Percentiles rank a stretch among this genome's conserved stretches.
phyloP scores from a whole-genome alignment of 164 flowering plant genomes.

The Tetrastigma voinierianum region DNA sequence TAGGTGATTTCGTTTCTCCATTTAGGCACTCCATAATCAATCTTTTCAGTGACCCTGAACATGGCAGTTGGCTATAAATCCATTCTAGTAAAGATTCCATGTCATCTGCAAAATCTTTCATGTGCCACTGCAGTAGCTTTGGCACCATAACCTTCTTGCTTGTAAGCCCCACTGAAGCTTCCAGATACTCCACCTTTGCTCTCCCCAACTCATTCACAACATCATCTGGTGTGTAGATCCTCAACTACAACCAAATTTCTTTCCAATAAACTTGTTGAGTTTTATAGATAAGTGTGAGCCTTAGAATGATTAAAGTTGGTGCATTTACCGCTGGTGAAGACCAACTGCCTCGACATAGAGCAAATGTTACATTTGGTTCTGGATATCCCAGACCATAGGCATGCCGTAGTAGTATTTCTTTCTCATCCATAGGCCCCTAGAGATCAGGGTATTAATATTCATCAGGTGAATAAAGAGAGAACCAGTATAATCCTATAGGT shows the following conservation, averaged over 20 bases:
- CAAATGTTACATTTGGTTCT: constrained; percentile 88
- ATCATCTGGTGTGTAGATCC: constrained; percentile 73
- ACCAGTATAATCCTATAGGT: background rate
- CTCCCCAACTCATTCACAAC: constrained; percentile 69
- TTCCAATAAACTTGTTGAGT: background rate
- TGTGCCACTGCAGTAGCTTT: constrained; percentile 89
- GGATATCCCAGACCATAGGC: constrained; percentile 84
- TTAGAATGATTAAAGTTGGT: no score
- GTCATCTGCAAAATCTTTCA: constrained; percentile 85
- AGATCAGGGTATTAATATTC: background rate
- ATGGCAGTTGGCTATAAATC: constrained; percentile 90
- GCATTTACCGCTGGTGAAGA: constrained; percentile 93
- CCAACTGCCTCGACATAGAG: constrained; percentile 92
- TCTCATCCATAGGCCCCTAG: constrained; percentile 57
- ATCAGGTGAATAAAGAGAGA: constrained; percentile 1
- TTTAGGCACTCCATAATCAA: constrained; percentile 70
- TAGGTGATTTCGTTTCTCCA: constrained; percentile 41
- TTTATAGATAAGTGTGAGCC: no score
- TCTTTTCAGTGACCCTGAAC: constrained; percentile 53
- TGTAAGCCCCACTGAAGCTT: constrained; percentile 77
- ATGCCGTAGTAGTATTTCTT: constrained; percentile 63
- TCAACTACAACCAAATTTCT: constrained; percentile 47
- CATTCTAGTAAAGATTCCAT: constrained; percentile 83
- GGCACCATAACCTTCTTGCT: constrained; percentile 78
- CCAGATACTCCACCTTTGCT: constrained; percentile 83